A percentile compares a stretch with the other conserved stretches of the same genome.
phyloP scores from a whole-genome alignment of 2,329 filamentous ascomycete species.

The Colletotrichum tabaci region DNA sequence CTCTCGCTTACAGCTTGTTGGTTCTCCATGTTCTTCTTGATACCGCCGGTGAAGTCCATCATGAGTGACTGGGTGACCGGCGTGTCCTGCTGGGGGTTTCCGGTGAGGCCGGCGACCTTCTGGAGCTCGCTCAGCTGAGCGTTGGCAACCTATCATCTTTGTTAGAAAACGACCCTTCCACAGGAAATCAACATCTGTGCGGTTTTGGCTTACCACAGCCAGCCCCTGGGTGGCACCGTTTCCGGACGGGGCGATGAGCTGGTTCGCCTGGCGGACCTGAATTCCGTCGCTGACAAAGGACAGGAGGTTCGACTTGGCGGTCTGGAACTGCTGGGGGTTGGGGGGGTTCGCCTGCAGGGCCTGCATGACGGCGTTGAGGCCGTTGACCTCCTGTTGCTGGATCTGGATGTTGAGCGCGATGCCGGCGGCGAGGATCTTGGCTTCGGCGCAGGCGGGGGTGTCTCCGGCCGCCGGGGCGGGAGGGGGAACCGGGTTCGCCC shows the following conservation, averaged over 20 bases:
- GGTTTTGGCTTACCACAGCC: conserved; percentile 21
- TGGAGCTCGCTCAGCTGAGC: conserved; percentile 37
- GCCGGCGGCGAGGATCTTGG: conserved; percentile 39
- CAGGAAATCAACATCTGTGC: neutral
- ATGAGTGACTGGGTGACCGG: conserved; percentile 32
- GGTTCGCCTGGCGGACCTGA: conserved; percentile 39
- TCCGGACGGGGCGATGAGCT: conserved; percentile 37
- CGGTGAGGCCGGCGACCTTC: conserved; percentile 36
- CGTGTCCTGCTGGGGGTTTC: conserved; percentile 35
- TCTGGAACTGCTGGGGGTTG: conserved; percentile 41
- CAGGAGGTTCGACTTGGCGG: conserved; percentile 41
- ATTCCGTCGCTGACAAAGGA: conserved; percentile 41
- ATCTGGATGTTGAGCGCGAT: conserved; percentile 41
- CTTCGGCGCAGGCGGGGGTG: conserved; percentile 38
- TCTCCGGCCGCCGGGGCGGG: conserved; percentile 25
- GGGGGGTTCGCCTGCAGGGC: conserved; percentile 33
- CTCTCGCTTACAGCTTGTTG: conserved; percentile 28
- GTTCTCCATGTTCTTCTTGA: conserved; percentile 42
- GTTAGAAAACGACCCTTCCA: neutral
- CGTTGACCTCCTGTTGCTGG: conserved; percentile 38
- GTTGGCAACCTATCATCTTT: conserved; percentile 28
- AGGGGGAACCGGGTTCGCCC: conserved; percentile 5
- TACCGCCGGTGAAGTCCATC: conserved; percentile 40
- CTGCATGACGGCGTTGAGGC: conserved; percentile 32
- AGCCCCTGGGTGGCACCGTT: conserved; percentile 33